Conservation (phyloP, 2,329 filamentous ascomycete species). For the Apiospora malaysiana region DNA sequence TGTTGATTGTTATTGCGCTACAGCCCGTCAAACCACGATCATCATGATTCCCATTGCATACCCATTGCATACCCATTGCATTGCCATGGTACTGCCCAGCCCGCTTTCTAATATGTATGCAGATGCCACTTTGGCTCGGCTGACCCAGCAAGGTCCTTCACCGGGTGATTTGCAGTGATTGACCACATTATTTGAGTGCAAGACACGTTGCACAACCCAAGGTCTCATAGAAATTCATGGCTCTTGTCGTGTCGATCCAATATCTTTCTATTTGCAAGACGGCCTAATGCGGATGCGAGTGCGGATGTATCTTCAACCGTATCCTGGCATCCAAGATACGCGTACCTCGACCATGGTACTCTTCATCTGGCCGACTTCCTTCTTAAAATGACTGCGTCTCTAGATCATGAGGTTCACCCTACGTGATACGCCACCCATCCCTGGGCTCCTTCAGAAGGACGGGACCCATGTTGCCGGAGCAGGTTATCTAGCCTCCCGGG, state of each 20-base stretch:
- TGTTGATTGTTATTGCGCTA: neutral
- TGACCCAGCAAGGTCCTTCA: neutral
- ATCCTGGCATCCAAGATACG: neutral
- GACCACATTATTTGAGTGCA: neutral
- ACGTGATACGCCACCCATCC: neutral
- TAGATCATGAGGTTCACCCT: neutral
- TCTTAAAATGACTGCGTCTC: neutral
- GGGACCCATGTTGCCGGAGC: neutral
- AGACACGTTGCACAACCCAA: neutral
- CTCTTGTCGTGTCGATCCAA: neutral
- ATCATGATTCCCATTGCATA: neutral
- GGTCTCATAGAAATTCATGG: neutral
- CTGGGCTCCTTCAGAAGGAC: neutral
- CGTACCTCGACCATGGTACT: neutral
- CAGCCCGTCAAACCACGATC: neutral
- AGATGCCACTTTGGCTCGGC: neutral
- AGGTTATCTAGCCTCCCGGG: neutral
- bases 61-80: neutral
- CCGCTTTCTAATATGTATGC: neutral
- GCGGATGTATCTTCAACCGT: neutral
- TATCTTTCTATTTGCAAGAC: neutral
- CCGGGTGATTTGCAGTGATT: neutral
- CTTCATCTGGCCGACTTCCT: neutral
- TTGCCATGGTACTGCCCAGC: neutral
- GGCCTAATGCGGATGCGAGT: neutral